Conservation (phyloP, 805 yeast species). For the Kuraishia piskuri region DNA sequence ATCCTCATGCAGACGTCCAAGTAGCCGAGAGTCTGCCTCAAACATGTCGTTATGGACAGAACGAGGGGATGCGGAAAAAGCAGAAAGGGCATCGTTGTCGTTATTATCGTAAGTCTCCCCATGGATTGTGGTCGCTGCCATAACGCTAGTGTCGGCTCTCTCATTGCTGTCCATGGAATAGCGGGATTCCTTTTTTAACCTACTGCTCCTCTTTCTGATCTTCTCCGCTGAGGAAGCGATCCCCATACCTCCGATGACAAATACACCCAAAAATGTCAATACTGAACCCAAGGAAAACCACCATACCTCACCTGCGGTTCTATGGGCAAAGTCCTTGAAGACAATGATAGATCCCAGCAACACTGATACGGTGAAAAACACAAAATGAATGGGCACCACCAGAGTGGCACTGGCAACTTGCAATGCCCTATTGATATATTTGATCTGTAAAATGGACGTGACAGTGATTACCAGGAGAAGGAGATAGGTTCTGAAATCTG, state of each 20-base stretch:
- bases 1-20: neutral
- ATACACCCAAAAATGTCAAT: conserved; percentile 33
- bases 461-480: conserved; percentile 21
- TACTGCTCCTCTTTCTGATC: neutral
- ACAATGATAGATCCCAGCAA: conserved; percentile 31
- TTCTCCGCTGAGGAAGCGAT: neutral
- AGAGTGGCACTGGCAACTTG: conserved; percentile 31
- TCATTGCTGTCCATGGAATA: neutral
- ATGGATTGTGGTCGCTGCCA: neutral
- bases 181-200: neutral
- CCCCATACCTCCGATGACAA: conserved; percentile 16
- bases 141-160: neutral
- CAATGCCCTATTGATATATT: conserved; percentile 28
- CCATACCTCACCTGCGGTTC: conserved; percentile 11
- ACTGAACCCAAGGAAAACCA: conserved; percentile 26
- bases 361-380: conserved; percentile 35
- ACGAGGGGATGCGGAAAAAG: neutral
- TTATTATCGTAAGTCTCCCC: neutral
- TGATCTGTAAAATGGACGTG: conserved; percentile 33
- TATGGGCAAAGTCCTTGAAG: conserved; percentile 29
- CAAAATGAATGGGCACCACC: conserved; percentile 43
- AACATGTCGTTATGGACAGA: neutral
- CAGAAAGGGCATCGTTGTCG: neutral
- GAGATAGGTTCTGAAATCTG: conserved; percentile 21
- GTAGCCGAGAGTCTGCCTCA: neutral